Base-by-base conservation (phyloP, 495 filamentous ascomycete species). In the Penicillium canescens region DNA sequence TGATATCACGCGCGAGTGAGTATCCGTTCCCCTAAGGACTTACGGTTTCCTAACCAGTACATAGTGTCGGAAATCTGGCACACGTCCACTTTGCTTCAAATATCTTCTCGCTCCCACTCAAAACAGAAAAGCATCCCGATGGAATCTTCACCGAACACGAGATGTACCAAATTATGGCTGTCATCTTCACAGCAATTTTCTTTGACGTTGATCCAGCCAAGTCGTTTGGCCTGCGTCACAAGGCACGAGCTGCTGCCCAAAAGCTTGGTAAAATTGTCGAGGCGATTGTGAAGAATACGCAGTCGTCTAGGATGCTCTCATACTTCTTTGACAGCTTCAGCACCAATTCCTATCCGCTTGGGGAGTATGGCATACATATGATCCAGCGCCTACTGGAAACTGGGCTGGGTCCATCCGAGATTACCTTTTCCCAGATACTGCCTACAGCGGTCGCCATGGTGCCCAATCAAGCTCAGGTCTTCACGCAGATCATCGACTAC, bases 131-230 rank as follows among this genome's bases (percentile, higher is more conserved):
- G 24, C 82, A 86, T 61, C 77, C 84, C 10, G 80, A 79, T 54
- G 88, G 87, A 4, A 70, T 90, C 33, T 92, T 91, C 72, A 88
- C 83, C 6, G 87, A 89, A 57, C 82, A 92, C 35, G 89, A 94
- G 69, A 70, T 94, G 52, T 92, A 91, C 69, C 83, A 81, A 67
- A 82, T 86, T 13, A 72, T 95, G 9, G 77, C 87, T 1, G 75
- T 85, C 26, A 78, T 92, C 50, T 91, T 84, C 61, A 69, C 67
- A 21, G 75, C 73, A 53, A 69, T 82, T 24, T 83, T 82, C 71
- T 79, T 81, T 56, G 82, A 84, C 44, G 54, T 79, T 1, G 82
- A 85, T 36, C 61, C 72, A 5, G 66, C 74, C 50, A 78, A 78
- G 45, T 81, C 79, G 0, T 83, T 76, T 60, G 63, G 74, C 14